A percentile compares a stretch with the other conserved stretches of the same genome.
These are phyloP conservation scores for Psilocybe tampanensis DNA, from an alignment of 768 basidiomycete species.

Conservation along the genomic window DNA sequence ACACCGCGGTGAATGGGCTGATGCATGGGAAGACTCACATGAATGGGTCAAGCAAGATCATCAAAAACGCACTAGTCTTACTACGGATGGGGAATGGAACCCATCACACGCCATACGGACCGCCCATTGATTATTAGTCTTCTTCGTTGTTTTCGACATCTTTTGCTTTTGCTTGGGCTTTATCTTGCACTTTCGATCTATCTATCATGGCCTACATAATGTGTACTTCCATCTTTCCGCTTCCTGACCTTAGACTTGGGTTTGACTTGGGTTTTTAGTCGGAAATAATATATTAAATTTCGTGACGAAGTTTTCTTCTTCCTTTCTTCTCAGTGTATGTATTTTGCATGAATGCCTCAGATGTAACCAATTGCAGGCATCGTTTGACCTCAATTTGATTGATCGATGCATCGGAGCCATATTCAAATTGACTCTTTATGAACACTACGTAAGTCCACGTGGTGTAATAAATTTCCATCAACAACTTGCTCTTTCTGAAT, in stretches of 20 bases:
- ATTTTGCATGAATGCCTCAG: too few species aligned
- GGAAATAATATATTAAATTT: neutral
- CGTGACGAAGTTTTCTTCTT: too few species aligned
- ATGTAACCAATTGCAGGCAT: too few species aligned
- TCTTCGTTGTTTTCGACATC: neutral
- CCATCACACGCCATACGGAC: neutral
- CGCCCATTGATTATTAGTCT: constrained; percentile 3
- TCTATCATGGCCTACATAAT: neutral
- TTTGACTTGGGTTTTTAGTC: neutral
- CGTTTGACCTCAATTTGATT: constrained; percentile 32
- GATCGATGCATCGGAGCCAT: constrained; percentile 6
- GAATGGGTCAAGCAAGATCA: constrained; percentile 51
- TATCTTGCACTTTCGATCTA: neutral
- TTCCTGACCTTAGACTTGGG: neutral
- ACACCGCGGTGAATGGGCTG: constrained; percentile 41
- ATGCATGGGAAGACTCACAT: constrained; percentile 52
- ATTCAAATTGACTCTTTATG: neutral
- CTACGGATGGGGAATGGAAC: constrained; percentile 12
- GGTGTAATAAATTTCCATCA: constrained; percentile 10
- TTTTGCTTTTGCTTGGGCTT: constrained; percentile 1
- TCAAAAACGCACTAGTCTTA: constrained; percentile 11
- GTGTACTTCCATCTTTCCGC: neutral
- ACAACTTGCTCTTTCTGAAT: neutral
- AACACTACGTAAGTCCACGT: constrained; percentile 23
- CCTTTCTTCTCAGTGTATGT: too few species aligned